Evolutionary conservation across 352 stramenopile genomes (phyloP).

Genomic region (Phytophthora cryptogea): DNA sequence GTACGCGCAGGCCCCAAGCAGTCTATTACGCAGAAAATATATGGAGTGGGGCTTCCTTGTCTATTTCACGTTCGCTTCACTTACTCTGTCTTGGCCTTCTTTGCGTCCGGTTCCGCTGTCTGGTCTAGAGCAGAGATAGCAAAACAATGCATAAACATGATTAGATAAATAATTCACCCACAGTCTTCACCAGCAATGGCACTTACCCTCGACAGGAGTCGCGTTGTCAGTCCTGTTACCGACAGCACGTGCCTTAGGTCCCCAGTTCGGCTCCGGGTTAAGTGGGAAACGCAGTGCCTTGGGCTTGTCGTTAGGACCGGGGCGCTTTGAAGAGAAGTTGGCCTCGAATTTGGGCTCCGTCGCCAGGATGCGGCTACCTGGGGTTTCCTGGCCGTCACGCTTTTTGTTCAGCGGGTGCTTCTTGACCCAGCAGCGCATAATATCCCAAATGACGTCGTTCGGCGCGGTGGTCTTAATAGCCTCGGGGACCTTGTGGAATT

Average conservation of each 20-base stretch:
- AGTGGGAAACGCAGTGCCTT: slow-evolving; percentile 93
- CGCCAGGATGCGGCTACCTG: slow-evolving; percentile 85
- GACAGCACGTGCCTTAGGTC: slow-evolving; percentile 91
- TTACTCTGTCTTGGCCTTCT: slow-evolving; percentile 80
- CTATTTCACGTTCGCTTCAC: slow-evolving; percentile 26
- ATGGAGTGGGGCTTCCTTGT: slow-evolving; percentile 12
- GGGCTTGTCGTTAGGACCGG: slow-evolving; percentile 72
- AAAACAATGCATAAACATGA: slow-evolving; percentile 11
- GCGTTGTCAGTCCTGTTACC: slow-evolving; percentile 57
- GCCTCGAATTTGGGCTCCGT: slow-evolving; percentile 87
- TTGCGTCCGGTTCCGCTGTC: slow-evolving; percentile 61
- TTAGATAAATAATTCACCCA: slow-evolving; percentile 10
- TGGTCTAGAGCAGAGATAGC: slow-evolving; percentile 37
- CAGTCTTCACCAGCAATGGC: neutral
- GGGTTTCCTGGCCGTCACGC: slow-evolving; percentile 72
- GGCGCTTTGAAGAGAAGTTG: slow-evolving; percentile 78
- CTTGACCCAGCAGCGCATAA: slow-evolving; percentile 96
- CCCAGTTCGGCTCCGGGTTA: slow-evolving; percentile 97
- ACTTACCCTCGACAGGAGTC: slow-evolving; percentile 25
- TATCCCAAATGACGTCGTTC: slow-evolving; percentile 97
- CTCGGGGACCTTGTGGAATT: slow-evolving; percentile 98
- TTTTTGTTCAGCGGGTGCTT: slow-evolving; percentile 94
- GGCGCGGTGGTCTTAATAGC: slow-evolving; percentile 99
- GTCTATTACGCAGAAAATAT: slow-evolving; percentile 39
- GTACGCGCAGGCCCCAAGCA: slow-evolving; percentile 24